These are phyloP conservation scores for Dothistroma septosporum DNA, from an alignment of 2,329 filamentous ascomycete species.

Conservation along the genomic window DNA sequence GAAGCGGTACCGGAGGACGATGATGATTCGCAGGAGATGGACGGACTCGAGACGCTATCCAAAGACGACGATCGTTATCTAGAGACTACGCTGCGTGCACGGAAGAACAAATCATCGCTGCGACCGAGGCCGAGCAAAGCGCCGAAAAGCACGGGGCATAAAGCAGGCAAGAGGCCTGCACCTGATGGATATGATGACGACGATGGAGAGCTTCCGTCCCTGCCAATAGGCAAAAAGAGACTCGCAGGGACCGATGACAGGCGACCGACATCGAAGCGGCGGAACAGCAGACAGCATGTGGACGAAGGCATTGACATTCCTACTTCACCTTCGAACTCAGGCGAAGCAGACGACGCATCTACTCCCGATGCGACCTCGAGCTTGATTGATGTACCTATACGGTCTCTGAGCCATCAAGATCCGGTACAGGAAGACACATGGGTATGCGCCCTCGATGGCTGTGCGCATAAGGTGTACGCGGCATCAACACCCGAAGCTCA, in stretches of 20 bases:
- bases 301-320: slow-evolving; percentile 37
- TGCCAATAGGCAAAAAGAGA: slow-evolving; percentile 22
- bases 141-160: slow-evolving; percentile 23
- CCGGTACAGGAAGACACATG: slow-evolving; percentile 52
- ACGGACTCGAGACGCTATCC: slow-evolving; percentile 14
- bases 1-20: neutral
- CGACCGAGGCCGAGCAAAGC: slow-evolving; percentile 33
- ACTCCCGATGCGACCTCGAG: slow-evolving; percentile 10
- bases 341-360: slow-evolving; percentile 21
- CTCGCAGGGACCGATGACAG: slow-evolving; percentile 7
- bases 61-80: slow-evolving; percentile 23
- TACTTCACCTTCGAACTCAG: slow-evolving; percentile 23
- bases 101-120: slow-evolving; percentile 34
- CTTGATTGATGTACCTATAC: slow-evolving; percentile 22
- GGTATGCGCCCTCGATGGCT: slow-evolving; percentile 62
- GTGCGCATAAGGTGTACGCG: slow-evolving; percentile 59
- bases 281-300: slow-evolving; percentile 22
- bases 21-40: neutral
- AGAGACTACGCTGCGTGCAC: slow-evolving; percentile 18
- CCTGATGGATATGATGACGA: slow-evolving; percentile 28
- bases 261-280: slow-evolving; percentile 19
- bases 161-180: slow-evolving; percentile 25
- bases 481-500: slow-evolving; percentile 56
- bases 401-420: slow-evolving; percentile 23
- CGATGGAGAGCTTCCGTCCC: slow-evolving; percentile 16